These are phyloP conservation scores for Phytophthora multivora DNA, from an alignment of 352 stramenopile genomes.

Conservation along the genomic window DNA sequence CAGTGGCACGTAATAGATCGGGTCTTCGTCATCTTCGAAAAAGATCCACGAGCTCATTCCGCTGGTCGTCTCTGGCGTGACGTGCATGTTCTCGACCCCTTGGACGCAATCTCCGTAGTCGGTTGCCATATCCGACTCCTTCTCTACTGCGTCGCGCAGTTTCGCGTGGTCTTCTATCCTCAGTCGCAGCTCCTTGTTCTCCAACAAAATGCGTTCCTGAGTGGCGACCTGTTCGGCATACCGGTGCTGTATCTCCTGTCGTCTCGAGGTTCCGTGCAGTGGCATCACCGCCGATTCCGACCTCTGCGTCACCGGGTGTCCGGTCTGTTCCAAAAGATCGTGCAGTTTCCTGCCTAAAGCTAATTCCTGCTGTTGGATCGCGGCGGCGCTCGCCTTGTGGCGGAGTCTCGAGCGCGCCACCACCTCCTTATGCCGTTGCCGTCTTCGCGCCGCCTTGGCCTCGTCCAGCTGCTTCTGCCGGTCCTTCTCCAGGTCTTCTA, in stretches of 20 bases:
- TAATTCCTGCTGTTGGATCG: constrained; percentile 37
- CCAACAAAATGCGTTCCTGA: constrained; percentile 39
- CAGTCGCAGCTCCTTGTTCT: constrained; percentile 43
- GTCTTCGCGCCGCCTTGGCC: constrained; percentile 32
- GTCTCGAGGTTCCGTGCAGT: not conserved
- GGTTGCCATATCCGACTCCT: constrained; percentile 24
- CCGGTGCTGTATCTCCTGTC: constrained; percentile 23
- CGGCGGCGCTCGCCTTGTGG: constrained; percentile 27
- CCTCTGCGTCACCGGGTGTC: constrained; percentile 18
- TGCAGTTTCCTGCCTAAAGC: constrained; percentile 31
- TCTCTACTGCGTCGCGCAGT: constrained; percentile 29
- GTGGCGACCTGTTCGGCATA: constrained; percentile 34
- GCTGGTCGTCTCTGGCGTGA: not conserved
- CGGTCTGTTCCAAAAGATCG: constrained; percentile 29
- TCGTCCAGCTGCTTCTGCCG: constrained; percentile 23
- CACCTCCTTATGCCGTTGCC: constrained; percentile 41
- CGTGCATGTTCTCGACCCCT: constrained; percentile 1
- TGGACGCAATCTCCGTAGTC: constrained; percentile 10
- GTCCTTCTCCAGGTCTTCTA: constrained; percentile 23
- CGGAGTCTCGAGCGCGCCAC: constrained; percentile 39
- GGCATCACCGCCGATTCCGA: constrained; percentile 10
- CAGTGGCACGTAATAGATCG: constrained; percentile 45
- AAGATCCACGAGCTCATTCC: constrained; percentile 35
- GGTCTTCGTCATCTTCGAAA: constrained; percentile 39
- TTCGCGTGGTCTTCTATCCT: constrained; percentile 42